Base-by-base conservation (phyloP, 2,329 filamentous ascomycete species). In the Fusarium succisae region DNA sequence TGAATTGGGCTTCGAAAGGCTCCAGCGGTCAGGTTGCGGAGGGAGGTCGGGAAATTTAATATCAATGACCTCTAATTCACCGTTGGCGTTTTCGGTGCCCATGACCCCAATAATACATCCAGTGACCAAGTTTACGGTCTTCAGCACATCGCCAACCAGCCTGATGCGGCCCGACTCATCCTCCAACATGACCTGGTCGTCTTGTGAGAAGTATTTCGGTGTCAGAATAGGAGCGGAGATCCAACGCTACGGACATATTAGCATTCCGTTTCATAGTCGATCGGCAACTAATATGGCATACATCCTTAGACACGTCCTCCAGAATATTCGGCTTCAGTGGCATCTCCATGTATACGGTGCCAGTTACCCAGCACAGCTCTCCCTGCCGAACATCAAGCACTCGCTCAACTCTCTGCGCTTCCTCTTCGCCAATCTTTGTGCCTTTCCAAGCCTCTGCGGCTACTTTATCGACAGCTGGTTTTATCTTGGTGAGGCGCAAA, bases 301-400 rank as follows among this genome's bases (percentile, higher is more conserved):
- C 94, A 82, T 98, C 96, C 83, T 97, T 97, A 45, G 94, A 93
- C 47, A 99, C 93, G 78, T 99, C 96, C 68, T 98, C 95, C 39
- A 99, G 85, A 81, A 99, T 96, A 80, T 97, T 97, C 2, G 97
- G 96, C 84, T 99, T 99, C 79, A 98, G 83, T 6, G 93, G 90
- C 94, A 99, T 95, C 73, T 98, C 94, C 93, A 98, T 97, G 82
- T 97, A 99, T 38, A 98, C 91, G 0, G 96, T 99, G 22, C 97
- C 96, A 0, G 92, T 89, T 22, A 99, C 93, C 95, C 96, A 99
- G 84, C 96, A 98, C 41, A 98, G 86, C 84, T 98, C 92, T 72
- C 96, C 96, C 85, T 98, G 96, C 69, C 96, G 91, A 58, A 99
- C 96, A 83, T 99, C 96, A 37, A 99, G 88, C 68, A 99, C 96